A percentile compares a stretch with the other conserved stretches of the same genome.
Conservation (phyloP, 768 basidiomycete species). For the Astraeus odoratus region DNA sequence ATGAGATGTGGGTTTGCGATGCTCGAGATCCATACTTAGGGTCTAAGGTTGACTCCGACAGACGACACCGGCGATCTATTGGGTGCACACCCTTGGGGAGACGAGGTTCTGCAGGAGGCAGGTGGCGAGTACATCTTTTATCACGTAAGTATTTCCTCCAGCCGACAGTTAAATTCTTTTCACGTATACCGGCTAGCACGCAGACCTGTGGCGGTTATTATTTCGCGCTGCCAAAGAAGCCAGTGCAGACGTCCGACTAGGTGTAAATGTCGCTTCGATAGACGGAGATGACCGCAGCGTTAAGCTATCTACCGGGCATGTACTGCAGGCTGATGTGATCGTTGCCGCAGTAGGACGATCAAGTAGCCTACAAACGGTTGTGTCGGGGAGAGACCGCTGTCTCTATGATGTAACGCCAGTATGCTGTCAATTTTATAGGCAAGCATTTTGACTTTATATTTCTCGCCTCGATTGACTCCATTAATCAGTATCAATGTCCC, state of each 20-base stretch:
- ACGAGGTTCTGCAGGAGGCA: conserved; percentile 40
- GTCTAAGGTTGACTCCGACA: conserved; percentile 15
- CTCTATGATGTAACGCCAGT: conserved; percentile 21
- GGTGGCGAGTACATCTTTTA: conserved; percentile 45
- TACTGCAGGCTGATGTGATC: conserved; percentile 43
- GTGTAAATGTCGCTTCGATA: conserved; percentile 32
- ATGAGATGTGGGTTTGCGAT: conserved; percentile 19
- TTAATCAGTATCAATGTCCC: conserved; percentile 34
- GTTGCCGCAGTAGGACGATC: conserved; percentile 55
- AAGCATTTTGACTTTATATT: conserved; percentile 5
- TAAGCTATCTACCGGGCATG: conserved; percentile 35
- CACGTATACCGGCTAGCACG: conserved; percentile 33
- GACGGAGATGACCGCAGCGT: conserved; percentile 29
- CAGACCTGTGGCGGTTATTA: conserved; percentile 43
- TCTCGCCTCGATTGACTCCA: not conserved
- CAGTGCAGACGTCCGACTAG: conserved; percentile 42
- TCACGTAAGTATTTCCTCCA: conserved; percentile 30
- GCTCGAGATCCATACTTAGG: not conserved
- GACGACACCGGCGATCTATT: conserved; percentile 40
- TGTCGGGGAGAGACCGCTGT: conserved; percentile 16
- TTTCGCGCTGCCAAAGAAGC: conserved; percentile 38
- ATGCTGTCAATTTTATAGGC: conserved; percentile 40
- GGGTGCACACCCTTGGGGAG: conserved; percentile 40
- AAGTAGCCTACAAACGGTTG: conserved; percentile 33
- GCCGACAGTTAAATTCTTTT: conserved; percentile 1